These are phyloP conservation scores for Colletotrichum tofieldiae DNA, from an alignment of 2,329 filamentous ascomycete genomes.

Conservation along the genomic window DNA sequence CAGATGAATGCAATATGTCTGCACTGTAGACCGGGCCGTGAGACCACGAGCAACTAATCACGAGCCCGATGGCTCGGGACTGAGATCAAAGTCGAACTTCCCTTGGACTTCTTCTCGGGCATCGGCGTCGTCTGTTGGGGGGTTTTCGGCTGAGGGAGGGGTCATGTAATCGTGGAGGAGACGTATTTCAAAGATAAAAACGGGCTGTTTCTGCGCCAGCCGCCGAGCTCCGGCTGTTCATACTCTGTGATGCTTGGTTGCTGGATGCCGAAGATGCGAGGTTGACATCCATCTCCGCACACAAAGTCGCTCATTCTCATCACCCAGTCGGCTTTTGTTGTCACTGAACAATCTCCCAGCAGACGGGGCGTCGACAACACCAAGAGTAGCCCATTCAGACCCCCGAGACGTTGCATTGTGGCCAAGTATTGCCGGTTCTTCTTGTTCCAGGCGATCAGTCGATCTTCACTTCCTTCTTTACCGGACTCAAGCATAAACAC, in stretches of 20 bases:
- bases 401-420: background rate
- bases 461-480: background rate
- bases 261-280: background rate
- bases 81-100: background rate
- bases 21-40: background rate
- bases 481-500: background rate
- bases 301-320: background rate
- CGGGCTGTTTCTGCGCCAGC: background rate
- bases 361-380: background rate
- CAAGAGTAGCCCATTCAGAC: background rate
- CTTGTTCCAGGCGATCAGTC: background rate
- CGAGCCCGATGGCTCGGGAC: background rate
- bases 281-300: background rate
- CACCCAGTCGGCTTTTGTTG: background rate
- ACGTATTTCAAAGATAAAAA: background rate
- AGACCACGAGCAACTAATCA: background rate
- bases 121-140: background rate
- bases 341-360: background rate
- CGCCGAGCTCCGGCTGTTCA: background rate
- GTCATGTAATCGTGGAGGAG: background rate
- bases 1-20: slow-evolving; percentile 1
- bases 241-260: background rate
- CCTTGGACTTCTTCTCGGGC: background rate
- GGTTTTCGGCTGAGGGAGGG: background rate
- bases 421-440: background rate